Base-by-base conservation (phyloP, 192 early-diverging fungal species). In the Lobosporangium transversale region DNA sequence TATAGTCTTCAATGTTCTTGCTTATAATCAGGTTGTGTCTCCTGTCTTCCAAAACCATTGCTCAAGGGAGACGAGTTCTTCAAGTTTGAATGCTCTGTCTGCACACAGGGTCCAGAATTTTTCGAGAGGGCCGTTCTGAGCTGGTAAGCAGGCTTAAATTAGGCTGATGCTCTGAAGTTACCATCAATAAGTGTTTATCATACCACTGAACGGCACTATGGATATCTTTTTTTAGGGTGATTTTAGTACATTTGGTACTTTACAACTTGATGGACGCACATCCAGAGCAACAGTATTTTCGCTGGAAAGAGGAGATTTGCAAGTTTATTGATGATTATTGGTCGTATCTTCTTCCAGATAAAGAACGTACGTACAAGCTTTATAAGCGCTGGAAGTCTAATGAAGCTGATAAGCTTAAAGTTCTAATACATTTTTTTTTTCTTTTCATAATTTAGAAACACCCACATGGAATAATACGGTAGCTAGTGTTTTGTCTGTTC, bases 401-500 rank as follows among this genome's bases (percentile, higher is more conserved):
- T n/a, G n/a, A n/a, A n/a, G n/a, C n/a, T n/a, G n/a, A n/a, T n/a
- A n/a, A n/a, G n/a, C n/a, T n/a, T n/a, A n/a, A n/a, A n/a, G n/a
- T n/a, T n/a, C n/a, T n/a, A n/a, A n/a, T n/a, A n/a, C n/a, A n/a
- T n/a, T n/a, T n/a, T n/a, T n/a, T n/a, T n/a, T 42, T 50, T 4
- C 14, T 54, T 31, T 59, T 40, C 31, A n/a, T 47, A 9, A 36
- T 33, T n/a, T 73, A 89, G 89, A 84, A 70, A 86, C 90, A 1
- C 84, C 86, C 1, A 94, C 92, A 1, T 95, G 94, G 94, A 87
- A 91, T 33, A 96, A 96, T 73, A 94, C 93, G 2, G 86, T 96
- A 6, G 93, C 93, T 2, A 93, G 92, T 50, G 88, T 89, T 27
- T 64, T 96, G 23, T 96, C 93, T 5, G 93, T 91, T 10, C 90